Base-by-base conservation (phyloP, 192 early-diverging fungal species). In the Kappamyces sp. region DNA sequence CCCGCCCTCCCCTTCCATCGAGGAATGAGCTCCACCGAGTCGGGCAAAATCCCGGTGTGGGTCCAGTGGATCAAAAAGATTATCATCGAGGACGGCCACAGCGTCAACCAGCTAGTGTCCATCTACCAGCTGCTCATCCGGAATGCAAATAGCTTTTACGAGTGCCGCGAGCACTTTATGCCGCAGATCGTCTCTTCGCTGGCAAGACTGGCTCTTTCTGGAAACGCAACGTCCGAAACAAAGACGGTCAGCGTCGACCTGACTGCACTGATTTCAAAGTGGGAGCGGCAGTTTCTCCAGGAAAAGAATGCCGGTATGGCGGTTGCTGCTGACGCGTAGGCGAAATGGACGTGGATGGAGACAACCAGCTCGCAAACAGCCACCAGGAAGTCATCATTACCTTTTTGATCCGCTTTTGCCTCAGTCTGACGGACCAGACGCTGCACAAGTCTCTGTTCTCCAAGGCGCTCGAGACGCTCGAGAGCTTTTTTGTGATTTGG, bases 121-220 rank as follows among this genome's bases (percentile, higher is more conserved):
- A 85, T 97, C 1, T 99, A 94, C 68, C 92, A 93, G 69, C 69
- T 93, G 5, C 77, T 99, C 47, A 84, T 94, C 1, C 85, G 89
- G 12, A 91, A 97, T 35, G 80, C 90, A 0, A 86, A 88, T 47
- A 73, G 94, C 48, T 99, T 97, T 63, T 99, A 90, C 72, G 84
- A 90, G 33, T 84, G 80, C 58, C 80, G 92, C 6, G 84, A 89
- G 49, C 88, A 93, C 64, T 97, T 99, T 68, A 80, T 93, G 39
- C 80, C 90, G 33, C 89, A 92, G 42, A 89, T 99, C 58, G 84
- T 94, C 1, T 85, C 84, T 6, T 84, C 90, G 6, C 66, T 99
- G 44, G 77, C 91, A 34, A 91, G 88, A 51, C 79, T 99, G 67
- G 92, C 91, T 46, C 65, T 98, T 34, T 78, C 90, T 0, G 83